Conservation (phyloP, 352 stramenopile species). For the Globisporangium polare region DNA sequence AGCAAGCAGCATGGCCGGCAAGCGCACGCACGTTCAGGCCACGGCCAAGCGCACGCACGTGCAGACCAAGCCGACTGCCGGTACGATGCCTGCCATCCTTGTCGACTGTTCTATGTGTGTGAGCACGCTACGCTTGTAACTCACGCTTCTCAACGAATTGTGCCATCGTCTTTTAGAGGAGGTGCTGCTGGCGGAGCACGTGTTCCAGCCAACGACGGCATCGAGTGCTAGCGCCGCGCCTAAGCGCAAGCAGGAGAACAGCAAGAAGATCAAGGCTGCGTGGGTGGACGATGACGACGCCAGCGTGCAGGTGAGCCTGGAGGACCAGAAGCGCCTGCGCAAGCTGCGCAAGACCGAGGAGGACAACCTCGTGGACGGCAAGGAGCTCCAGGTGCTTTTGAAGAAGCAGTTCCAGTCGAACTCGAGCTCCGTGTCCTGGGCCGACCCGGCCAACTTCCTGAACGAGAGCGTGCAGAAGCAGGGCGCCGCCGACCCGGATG, state of each 20-base stretch:
- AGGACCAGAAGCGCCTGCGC: constrained; percentile 60
- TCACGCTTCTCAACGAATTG: not conserved
- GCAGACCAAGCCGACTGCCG: constrained; percentile 11
- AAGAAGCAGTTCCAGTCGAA: constrained; percentile 78
- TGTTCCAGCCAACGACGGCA: constrained; percentile 44
- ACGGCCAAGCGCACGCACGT: constrained; percentile 9
- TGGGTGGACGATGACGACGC: constrained; percentile 89
- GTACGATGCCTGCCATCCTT: not conserved
- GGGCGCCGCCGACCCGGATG: constrained; percentile 26
- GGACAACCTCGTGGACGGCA: constrained; percentile 59
- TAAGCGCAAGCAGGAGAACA: constrained; percentile 32
- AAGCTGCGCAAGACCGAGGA: constrained; percentile 82
- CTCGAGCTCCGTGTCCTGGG: constrained; percentile 59
- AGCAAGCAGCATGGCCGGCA: not conserved
- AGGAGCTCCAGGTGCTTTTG: constrained; percentile 73
- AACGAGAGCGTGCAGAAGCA: constrained; percentile 20
- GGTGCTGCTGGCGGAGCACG: constrained; percentile 44
- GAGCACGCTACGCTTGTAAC: not conserved
- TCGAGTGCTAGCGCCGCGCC: constrained; percentile 7
- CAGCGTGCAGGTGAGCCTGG: constrained; percentile 65
- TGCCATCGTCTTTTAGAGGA: constrained; percentile 27
- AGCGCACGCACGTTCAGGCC: constrained; percentile 2
- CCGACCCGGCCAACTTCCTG: constrained; percentile 69
- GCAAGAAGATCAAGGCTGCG: constrained; percentile 37
- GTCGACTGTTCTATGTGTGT: not conserved